phyloP scores from a whole-genome alignment of 768 basidiomycete genomes.

The Serendipita indica region DNA sequence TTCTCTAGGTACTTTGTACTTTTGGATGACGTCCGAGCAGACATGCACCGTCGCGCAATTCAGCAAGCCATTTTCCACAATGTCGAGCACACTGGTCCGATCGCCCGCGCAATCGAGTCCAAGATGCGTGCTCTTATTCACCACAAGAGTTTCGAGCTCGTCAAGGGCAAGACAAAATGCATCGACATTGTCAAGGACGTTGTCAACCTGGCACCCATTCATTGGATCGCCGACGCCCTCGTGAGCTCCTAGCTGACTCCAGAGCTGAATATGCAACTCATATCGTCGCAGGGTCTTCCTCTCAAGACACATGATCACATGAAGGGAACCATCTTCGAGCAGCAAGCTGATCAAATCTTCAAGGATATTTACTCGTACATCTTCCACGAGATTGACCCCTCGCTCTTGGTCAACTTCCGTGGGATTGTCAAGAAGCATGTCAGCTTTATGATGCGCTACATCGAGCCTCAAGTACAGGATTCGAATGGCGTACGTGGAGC shows the following conservation, averaged over 20 bases:
- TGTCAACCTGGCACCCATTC: slow-evolving; percentile 44
- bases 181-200: slow-evolving; percentile 61
- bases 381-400: neutral
- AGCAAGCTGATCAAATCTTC: slow-evolving; percentile 13
- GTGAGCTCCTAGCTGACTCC: slow-evolving; percentile 29
- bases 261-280: neutral
- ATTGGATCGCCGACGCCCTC: slow-evolving; percentile 56
- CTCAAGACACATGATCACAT: slow-evolving; percentile 14
- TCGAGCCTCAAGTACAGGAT: neutral
- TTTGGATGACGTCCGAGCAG: slow-evolving; percentile 7
- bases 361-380: slow-evolving; percentile 12
- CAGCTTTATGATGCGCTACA: neutral
- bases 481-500: neutral
- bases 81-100: slow-evolving; percentile 2
- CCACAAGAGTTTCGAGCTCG: slow-evolving; percentile 37
- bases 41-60: neutral
- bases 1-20: neutral
- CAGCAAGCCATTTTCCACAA: slow-evolving; percentile 5
- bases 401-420: neutral
- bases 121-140: slow-evolving; percentile 46
- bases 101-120: slow-evolving; percentile 15
- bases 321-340: slow-evolving; percentile 13
- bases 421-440: neutral
- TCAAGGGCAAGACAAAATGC: slow-evolving; percentile 36
- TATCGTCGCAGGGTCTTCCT: slow-evolving; percentile 11